These are phyloP conservation scores for Salix exigua DNA, from an alignment of 345 rosid species.

Conservation along the genomic window DNA sequence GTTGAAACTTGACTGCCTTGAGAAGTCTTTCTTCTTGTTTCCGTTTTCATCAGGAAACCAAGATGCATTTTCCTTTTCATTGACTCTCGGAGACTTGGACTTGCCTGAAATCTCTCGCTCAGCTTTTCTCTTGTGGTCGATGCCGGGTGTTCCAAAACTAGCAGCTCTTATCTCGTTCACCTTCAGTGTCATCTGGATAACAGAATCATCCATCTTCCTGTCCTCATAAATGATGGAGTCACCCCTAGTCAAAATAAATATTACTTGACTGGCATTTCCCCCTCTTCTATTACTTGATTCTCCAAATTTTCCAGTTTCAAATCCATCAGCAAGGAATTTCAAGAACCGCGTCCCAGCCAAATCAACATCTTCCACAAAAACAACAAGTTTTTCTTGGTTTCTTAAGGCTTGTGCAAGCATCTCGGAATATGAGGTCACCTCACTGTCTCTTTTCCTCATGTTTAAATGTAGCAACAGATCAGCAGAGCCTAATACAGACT, in stretches of 20 bases:
- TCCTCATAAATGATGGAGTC: conserved; percentile 22
- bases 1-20: conserved; percentile 58
- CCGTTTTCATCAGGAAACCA: conserved; percentile 23
- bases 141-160: conserved; percentile 8
- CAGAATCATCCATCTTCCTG: conserved; percentile 23
- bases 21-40: conserved; percentile 37
- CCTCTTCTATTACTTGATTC: conserved; percentile 19
- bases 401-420: conserved; percentile 31
- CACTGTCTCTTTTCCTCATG: conserved; percentile 33
- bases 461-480: conserved; percentile 46
- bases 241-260: conserved; percentile 55
- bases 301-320: conserved; percentile 32
- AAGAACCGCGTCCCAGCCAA: conserved; percentile 49
- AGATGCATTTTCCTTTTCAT: conserved; percentile 33
- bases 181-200: conserved; percentile 55
- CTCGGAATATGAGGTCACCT: conserved; percentile 27
- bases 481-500: conserved; percentile 47
- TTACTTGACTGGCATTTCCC: conserved; percentile 27
- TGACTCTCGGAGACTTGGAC: conserved; percentile 40
- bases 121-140: conserved; percentile 53
- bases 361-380: conserved; percentile 61
- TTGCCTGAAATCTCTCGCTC: conserved; percentile 39
- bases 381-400: conserved; percentile 35
- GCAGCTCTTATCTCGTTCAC: conserved; percentile 28
- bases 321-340: conserved; percentile 47